These are phyloP conservation scores for Xylaria scruposa DNA, from an alignment of 495 filamentous ascomycete species.

Conservation along the genomic window DNA sequence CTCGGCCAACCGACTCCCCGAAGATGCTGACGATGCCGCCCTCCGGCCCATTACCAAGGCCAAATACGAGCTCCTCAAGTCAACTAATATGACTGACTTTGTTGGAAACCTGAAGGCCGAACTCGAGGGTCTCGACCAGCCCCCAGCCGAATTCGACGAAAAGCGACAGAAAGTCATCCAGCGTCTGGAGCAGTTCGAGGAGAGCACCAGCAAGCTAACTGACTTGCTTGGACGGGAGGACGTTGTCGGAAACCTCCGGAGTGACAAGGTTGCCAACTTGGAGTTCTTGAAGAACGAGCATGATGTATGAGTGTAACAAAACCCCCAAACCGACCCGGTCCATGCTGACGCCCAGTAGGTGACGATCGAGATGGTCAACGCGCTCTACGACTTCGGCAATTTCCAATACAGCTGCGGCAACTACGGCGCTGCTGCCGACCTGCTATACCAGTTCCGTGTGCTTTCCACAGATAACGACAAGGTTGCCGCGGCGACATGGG, in stretches of 20 bases:
- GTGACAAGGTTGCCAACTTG: conserved; percentile 97
- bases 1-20: conserved; percentile 60
- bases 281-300: conserved; percentile 94
- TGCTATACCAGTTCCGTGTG: conserved; percentile 95
- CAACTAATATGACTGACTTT: conserved; percentile 98
- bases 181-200: conserved; percentile 77
- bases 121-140: conserved; percentile 76
- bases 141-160: conserved; percentile 83
- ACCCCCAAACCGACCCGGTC: background rate
- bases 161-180: conserved; percentile 88
- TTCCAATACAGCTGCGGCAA: conserved; percentile 97
- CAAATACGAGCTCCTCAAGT: conserved; percentile 90
- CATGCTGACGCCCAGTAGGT: conserved; percentile 57
- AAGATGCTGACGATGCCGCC: conserved; percentile 64
- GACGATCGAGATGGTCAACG: conserved; percentile 91
- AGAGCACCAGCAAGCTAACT: conserved; percentile 84
- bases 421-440: conserved; percentile 84
- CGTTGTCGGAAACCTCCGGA: conserved; percentile 84
- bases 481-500: conserved; percentile 93
- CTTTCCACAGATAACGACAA: conserved; percentile 98
- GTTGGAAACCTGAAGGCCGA: conserved; percentile 87
- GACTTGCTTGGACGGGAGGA: conserved; percentile 84
- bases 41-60: conserved; percentile 75
- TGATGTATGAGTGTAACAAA: conserved; percentile 58
- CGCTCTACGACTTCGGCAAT: conserved; percentile 89